Evolutionary conservation across 2,329 filamentous ascomycete species (phyloP), one percentile per base, ranked within the genome.

Genomic region (Dactylellina parvicollis): DNA sequence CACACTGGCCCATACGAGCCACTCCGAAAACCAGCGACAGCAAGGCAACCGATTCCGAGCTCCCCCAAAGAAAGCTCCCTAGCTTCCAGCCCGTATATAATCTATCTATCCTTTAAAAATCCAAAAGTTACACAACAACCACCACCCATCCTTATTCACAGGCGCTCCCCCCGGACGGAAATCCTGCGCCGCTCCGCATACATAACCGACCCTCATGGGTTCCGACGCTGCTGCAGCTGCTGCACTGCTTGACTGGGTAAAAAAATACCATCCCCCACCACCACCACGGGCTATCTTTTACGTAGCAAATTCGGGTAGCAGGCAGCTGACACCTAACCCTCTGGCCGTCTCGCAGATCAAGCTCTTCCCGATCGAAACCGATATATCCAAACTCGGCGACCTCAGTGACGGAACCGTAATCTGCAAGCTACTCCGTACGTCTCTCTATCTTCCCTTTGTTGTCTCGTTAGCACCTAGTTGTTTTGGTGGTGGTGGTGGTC

Each of bases 161-260:
- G 22, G 4, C 12, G 14, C 38, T 14, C 5, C 28, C 20, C 49
- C 16, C 28, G 49, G 16, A 20, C 5, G 2, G 49, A 36, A 38
- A 28, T 24, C 5, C 57, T 42, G 12, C 18, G 14, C 16, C 57
- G 4, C 20, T 46, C 18, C 16, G 20, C 26, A n/a, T 42, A 40
- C 26, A 30, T 34, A 65, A 36, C 18, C 46, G 16, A 28, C 52
- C 44, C 60, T 61, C 59, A 72, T 72, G 59, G 62, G 59, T 64
- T 75, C 73, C 50, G 75, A 75, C 55, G 57, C 74, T 52, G 75
- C 75, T 52, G 75, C 75, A 55, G 76, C 74, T 47, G 75, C 73
- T 74, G 77, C 77, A 52, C 62, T 78, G 64, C 76, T 77, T 61
- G 77, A 78, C 69, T 78, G 77, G 77, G 77, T 78, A 75, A 47